phyloP scores from a whole-genome alignment of 371 early-diverging fungal species.

The Mortierella sp. region DNA sequence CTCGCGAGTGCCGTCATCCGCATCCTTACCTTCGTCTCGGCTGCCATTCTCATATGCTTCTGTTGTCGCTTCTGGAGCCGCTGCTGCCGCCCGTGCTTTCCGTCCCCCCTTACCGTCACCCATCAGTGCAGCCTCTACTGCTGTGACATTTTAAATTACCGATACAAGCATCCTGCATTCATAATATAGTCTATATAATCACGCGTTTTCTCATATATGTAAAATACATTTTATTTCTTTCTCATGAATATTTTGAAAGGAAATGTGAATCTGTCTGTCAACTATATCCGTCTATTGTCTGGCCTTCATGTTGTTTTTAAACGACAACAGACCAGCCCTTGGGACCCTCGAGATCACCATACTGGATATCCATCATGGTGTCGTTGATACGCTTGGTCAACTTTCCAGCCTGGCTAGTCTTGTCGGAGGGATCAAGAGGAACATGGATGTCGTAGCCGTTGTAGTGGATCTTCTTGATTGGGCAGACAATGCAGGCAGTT shows the following conservation, averaged over 20 bases:
- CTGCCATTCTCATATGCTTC: slow-evolving; percentile 47
- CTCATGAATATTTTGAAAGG: background rate
- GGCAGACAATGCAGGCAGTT: slow-evolving; percentile 96
- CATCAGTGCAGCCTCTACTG: slow-evolving; percentile 6
- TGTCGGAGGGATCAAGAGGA: slow-evolving; percentile 91
- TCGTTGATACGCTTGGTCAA: slow-evolving; percentile 88
- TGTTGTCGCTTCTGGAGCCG: slow-evolving; percentile 44
- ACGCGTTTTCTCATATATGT: background rate
- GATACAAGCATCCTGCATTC: background rate
- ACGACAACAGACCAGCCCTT: slow-evolving; percentile 80
- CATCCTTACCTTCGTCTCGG: slow-evolving; percentile 7
- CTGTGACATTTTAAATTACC: slow-evolving; percentile 23
- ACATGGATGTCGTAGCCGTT: slow-evolving; percentile 75
- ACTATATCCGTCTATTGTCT: background rate
- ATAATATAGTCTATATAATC: background rate
- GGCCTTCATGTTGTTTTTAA: slow-evolving; percentile 31
- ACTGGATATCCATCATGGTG: slow-evolving; percentile 94
- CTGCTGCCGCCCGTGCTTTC: slow-evolving; percentile 31
- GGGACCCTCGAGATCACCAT: slow-evolving; percentile 82
- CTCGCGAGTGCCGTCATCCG: slow-evolving; percentile 7
- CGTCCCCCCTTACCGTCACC: slow-evolving; percentile 25
- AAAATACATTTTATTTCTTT: background rate
- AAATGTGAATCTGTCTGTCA: background rate
- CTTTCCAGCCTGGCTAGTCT: slow-evolving; percentile 90
- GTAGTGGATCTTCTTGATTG: slow-evolving; percentile 90